Base-by-base conservation (phyloP, 208 protist genomes). In the Trypanosoma theileri region DNA sequence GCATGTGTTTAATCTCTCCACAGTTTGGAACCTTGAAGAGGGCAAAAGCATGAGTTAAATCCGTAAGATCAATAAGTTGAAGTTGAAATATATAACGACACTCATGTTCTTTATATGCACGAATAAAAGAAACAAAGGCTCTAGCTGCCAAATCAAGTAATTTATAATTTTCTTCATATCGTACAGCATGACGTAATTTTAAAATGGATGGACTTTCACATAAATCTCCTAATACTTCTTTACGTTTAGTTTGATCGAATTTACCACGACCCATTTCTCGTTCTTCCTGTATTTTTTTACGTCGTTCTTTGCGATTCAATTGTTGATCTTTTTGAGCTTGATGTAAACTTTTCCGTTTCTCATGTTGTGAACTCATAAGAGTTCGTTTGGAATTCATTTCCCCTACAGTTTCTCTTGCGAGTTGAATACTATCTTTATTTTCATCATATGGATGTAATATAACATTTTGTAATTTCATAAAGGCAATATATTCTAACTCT, bases 41-140 rank as follows among this genome's bases (percentile, higher is more conserved):
- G 11, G 73, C 94, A 72, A 98, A 98, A 35, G 86, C 82, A 71
- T 97, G 88, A 26, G 94, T 96, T 35, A 99, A 88, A 58, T 97
- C 90, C 22, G 90, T 92, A 21, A 99, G 76, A 66, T 99, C 98
- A 69, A 98, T 88, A 21, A 81, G 77, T 74, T 92, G 82, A 41
- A 97, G 79, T 59, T 91, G 86, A 71, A 98, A 97, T 70, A 98
- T 97, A 84, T 96, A 96, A 46, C 90, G 79, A 65, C 87, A 95
- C 74, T 95, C 89, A 72, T 98, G 95, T 71, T 98, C 92, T 78
- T 97, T 97, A 86, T 98, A 98, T 0, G 91, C 93, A 28, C 93
- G 91, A 61, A 97, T 84, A 75, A 95, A 98, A 8, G 88, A 94
- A 17, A 97, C 89, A 65, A 97, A 97, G 28, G 95, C 95, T 13